These are phyloP conservation scores for Vitis cinerea DNA, from an alignment of 164 flowering plant genomes.

Conservation along the genomic window DNA sequence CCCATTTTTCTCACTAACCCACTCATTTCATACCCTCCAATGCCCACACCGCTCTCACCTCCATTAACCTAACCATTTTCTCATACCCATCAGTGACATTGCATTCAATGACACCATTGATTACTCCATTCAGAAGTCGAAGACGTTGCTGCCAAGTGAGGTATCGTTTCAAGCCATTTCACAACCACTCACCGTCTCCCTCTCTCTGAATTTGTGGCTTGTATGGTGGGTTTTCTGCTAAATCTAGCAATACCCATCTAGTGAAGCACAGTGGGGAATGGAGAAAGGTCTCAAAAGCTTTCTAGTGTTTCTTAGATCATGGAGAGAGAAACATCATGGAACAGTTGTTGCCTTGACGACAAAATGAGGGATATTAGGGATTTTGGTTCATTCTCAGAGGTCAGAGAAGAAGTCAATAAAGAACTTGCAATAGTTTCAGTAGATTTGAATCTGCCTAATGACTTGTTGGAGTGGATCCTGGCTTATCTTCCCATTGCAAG, in stretches of 20 bases:
- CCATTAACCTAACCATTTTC: too few species aligned
- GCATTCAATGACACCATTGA: too few species aligned
- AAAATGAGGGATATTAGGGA: conserved; percentile 24
- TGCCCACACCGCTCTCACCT: too few species aligned
- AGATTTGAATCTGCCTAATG: conserved; percentile 74
- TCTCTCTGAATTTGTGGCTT: conserved; percentile 9
- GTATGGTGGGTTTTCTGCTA: conserved; percentile 10
- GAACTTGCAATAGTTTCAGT: conserved; percentile 39
- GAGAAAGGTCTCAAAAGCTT: neutral
- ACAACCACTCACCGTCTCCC: neutral
- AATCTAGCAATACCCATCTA: conserved; percentile 28
- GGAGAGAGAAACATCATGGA: conserved; percentile 63
- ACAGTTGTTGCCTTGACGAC: conserved; percentile 31
- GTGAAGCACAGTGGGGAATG: conserved; percentile 8
- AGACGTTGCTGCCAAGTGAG: too few species aligned
- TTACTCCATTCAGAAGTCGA: too few species aligned
- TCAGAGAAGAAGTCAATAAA: conserved; percentile 42
- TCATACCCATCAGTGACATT: too few species aligned
- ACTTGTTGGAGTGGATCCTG: conserved; percentile 75
- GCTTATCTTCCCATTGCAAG: conserved; percentile 77
- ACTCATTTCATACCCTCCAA: too few species aligned
- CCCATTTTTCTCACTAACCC: too few species aligned
- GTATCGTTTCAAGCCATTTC: too few species aligned
- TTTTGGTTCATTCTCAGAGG: conserved; percentile 43
- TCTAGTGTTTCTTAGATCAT: conserved; percentile 18